Conservation (phyloP, 176 grass and related monocot genomes). For the Oryza longistaminata region DNA sequence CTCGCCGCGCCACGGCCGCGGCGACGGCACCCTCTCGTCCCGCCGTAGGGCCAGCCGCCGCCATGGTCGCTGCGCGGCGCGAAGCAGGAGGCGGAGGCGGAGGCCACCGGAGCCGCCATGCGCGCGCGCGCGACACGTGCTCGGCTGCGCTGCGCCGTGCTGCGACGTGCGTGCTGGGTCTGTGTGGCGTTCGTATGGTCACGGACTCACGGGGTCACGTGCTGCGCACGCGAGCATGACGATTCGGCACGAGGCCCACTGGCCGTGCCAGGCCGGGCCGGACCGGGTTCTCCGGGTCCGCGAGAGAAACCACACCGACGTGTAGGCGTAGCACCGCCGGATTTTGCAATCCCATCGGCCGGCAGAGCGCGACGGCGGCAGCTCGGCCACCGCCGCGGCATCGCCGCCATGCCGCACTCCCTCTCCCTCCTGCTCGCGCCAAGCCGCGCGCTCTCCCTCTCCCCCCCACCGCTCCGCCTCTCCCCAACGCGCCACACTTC, state of each 20-base stretch:
- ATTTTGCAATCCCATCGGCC: not conserved
- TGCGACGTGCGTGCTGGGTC: not conserved
- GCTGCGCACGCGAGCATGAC: too few species aligned
- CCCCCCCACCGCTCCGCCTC: not conserved
- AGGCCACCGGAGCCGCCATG: not conserved
- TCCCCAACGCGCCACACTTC: not conserved
- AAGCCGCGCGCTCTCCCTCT: constrained; percentile 2
- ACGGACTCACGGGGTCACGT: too few species aligned
- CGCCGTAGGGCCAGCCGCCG: not conserved
- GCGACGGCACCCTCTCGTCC: not conserved
- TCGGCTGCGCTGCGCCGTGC: not conserved
- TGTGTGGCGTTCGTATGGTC: not conserved
- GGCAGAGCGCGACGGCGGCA: not conserved
- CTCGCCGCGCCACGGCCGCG: not conserved
- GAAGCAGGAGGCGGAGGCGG: not conserved
- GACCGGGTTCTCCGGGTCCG: too few species aligned
- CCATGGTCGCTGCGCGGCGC: not conserved
- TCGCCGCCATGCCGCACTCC: constrained; percentile 25
- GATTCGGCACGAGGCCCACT: not conserved
- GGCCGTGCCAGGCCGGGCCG: too few species aligned
- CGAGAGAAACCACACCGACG: not conserved
- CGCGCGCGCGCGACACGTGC: not conserved
- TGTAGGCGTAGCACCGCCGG: not conserved
- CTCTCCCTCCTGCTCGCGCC: constrained; percentile 24
- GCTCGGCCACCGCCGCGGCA: not conserved